Evolutionary conservation across 306 rosid species (phyloP), one percentile per base, ranked within the genome.

Genomic region (Cicer yamashitae): DNA sequence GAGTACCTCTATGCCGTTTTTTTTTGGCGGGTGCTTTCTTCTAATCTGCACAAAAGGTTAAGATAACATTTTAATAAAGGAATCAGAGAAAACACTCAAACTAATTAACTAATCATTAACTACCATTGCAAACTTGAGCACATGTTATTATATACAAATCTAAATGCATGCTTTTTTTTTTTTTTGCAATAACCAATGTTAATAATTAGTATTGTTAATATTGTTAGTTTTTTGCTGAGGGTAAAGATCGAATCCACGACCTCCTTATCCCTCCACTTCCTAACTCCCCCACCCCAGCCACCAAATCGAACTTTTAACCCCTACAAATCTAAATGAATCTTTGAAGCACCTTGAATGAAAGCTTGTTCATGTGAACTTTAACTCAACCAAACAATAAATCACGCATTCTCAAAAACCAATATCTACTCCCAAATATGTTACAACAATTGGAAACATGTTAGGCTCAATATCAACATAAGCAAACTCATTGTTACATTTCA

Each of bases 21-120:
- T 65, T 10, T 66, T 66, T 45, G 71, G 18, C 12, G 11, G 13
- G 58, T 45, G 10, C 72, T 22, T 20, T 44, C 4, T 67, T 67
- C 57, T 45, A 46, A 67, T 46, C 73, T 67, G 43, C 43, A 67
- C 7, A 67, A 67, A 67, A 10, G 8, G 13, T 20, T 20, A 56
- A 30, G 57, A 66, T 44, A 3, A 66, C 10, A 3, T 7, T 18
- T 66, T 44, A 66, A 6, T 2, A 44, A 66, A 43, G 15, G 54
- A 44, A 44, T 18, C 2, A 7, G 40, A 18, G 54, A 46, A 44
- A 66, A 66, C 10, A 11, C 38, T 66, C 71, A 44, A 66, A 66
- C 18, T 3, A 44, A 67, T 46, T 11, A 12, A 67, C 13, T 7
- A 67, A 20, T 67, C 56, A 67, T 46, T 45, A 46, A 45, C 7